Base-by-base conservation (phyloP, 2,329 filamentous ascomycete genomes). In the Nemania abortiva region DNA sequence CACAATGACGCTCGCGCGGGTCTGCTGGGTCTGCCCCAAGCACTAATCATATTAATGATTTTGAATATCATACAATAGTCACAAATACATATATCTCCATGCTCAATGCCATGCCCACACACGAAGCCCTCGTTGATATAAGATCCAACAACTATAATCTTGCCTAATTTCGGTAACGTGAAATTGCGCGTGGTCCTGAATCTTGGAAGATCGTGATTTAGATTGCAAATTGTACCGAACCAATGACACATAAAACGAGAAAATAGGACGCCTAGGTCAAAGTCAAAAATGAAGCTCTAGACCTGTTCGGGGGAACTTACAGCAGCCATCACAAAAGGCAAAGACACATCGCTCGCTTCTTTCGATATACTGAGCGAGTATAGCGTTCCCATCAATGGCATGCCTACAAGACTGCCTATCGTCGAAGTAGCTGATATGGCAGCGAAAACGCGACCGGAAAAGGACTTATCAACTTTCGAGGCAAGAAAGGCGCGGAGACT, bases 401-500 rank as follows among this genome's bases (percentile, higher is more conserved):
- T 68, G 1, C 61, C 66, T 11, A 65, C 50, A 20, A 68, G 39
- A 34, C 57, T 65, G 5, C 66, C 61, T 24, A 68, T 68, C 5
- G 66, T 65, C n/a, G 66, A 68, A 1, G 66, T 65, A 2, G 66
- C 31, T 5, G 66, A 59, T 13, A 57, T 65, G 24, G 61, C 50
- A 10, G 61, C 52, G 22, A 68, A 68, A 39, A 68, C 34, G 7
- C 66, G 66, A 2, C 61, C 61, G 3, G 66, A 68, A 29, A 60
- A 42, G 13, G 49, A 55, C 4, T 24, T 68, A 13, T 68, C 56
- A 2, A 65, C 37, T 15, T 45, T 68, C 2, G 61, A 68, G 13
- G 66, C 60, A 24, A 68, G 61, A 6, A 64, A 68, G 10, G 66
- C 66, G 18, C 66, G 66, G n/a, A 68, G 61, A 13, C 66, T 68